Percentiles rank a stretch among this genome's conserved stretches.
phyloP scores from a whole-genome alignment of 108 stramenopile genomes.

The Tribonema minus region DNA sequence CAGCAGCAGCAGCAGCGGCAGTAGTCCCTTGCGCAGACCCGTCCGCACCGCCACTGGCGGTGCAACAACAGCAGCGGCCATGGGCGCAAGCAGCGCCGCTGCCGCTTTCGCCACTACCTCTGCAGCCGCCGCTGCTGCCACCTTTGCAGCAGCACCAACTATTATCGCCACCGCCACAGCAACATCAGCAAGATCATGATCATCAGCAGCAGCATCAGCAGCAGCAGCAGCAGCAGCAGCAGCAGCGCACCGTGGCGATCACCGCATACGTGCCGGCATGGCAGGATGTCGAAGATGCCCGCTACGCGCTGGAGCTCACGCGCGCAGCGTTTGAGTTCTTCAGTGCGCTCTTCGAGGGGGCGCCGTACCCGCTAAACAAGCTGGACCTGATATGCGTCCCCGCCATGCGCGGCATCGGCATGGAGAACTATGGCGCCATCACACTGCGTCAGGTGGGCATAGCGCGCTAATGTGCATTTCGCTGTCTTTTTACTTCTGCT shows the following conservation, averaged over 20 bases:
- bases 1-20: not conserved
- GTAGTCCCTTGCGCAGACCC: too few species aligned
- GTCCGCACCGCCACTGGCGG: too few species aligned
- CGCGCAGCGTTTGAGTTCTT: constrained; percentile 38
- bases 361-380: constrained; percentile 40
- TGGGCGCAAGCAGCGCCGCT: too few species aligned
- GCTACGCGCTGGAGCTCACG: constrained; percentile 29
- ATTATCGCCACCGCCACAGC: not conserved
- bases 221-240: not conserved
- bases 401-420: constrained; percentile 42
- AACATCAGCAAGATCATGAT: not conserved
- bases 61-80: too few species aligned
- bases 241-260: constrained; percentile 2
- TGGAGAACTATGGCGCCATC: constrained; percentile 52
- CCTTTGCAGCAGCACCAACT: not conserved
- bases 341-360: constrained; percentile 7
- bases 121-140: not conserved
- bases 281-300: constrained; percentile 4
- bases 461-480: too few species aligned
- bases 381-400: constrained; percentile 49
- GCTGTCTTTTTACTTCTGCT: too few species aligned
- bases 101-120: too few species aligned
- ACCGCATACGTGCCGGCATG: constrained; percentile 8
- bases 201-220: not conserved
- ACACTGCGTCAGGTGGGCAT: constrained; percentile 14